These are phyloP conservation scores for Jaapia argillacea DNA, from an alignment of 768 basidiomycete species.

Conservation along the genomic window DNA sequence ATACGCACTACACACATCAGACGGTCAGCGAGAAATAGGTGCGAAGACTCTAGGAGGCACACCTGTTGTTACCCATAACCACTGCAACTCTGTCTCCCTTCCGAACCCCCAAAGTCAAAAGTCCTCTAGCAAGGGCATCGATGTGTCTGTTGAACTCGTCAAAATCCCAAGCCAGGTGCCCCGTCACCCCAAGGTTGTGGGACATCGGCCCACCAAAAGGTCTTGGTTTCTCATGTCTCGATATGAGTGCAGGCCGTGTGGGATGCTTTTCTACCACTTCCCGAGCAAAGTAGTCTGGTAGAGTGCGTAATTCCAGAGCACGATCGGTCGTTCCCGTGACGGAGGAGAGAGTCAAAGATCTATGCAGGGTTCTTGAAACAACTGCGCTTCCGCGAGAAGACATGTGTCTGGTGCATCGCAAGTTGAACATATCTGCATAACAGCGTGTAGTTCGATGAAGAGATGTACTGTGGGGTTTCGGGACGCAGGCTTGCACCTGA, in stretches of 20 bases:
- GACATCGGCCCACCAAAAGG: conserved; percentile 53
- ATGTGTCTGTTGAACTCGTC: conserved; percentile 59
- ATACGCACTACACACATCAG: conserved; percentile 43
- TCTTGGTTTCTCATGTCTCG: conserved; percentile 44
- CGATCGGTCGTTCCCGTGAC: conserved; percentile 50
- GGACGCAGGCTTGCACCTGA: no score
- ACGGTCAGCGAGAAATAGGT: not conserved
- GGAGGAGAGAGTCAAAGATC: conserved; percentile 40
- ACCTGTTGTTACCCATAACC: conserved; percentile 85
- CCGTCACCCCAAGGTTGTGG: conserved; percentile 34
- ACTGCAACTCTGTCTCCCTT: conserved; percentile 74
- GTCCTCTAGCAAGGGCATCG: conserved; percentile 57
- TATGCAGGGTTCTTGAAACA: no score
- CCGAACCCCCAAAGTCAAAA: conserved; percentile 56
- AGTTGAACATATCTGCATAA: no score
- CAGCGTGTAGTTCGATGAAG: no score
- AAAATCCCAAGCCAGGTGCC: conserved; percentile 66
- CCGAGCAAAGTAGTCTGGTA: conserved; percentile 49
- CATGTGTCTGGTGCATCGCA: no score
- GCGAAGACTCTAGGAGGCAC: conserved; percentile 6
- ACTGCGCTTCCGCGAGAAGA: no score
- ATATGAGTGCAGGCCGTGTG: conserved; percentile 53
- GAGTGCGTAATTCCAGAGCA: conserved; percentile 43
- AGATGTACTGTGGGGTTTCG: no score
- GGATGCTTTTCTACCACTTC: conserved; percentile 42